Evolutionary conservation across 768 basidiomycete species (phyloP), one percentile per base, ranked within the genome.

Genomic region (Lactarius deliciosus): DNA sequence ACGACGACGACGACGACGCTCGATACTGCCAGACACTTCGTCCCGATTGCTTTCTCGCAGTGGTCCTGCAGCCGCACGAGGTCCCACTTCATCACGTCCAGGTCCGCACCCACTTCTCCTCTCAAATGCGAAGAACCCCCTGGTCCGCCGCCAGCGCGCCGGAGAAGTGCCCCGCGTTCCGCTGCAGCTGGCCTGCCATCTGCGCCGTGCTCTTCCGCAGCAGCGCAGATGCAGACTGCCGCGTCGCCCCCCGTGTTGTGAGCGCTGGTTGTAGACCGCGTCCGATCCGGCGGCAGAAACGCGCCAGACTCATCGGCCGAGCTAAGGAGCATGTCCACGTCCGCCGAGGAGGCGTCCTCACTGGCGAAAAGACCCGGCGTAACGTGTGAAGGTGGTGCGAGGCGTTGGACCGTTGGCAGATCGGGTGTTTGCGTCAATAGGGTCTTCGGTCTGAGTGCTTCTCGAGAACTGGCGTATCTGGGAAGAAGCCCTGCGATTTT

Each of bases 161-260:
- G 8, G 89, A 83, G 74, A 98, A 95, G 72, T 93, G 86, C 0
- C 87, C 74, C 0, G 92, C 88, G 71, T 96, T 96, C 30, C 85
- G 81, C 72, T 90, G 92, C 58, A 98, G 85, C 73, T 94, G 92
- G 20, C 86, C 80, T 1, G 94, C 92, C 95, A 98, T 96, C 64
- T 85, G 75, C 0, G 87, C 36, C 7, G 45, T 57, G 20, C 88
- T 83, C 65, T 85, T 83, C 71, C 85, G 81, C 28, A 84, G 76
- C 71, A 81, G 78, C 3, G 79, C 77, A 5, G 80, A 79, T 22
- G 72, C 71, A 20, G 75, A 70, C 8, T n/a, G 72, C 74, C 3
- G 72, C 69, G 1, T 75, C 64, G 11, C 76, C 68, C 69, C 28
- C 66, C 60, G 47, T 62, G 2, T 36, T 13, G 10, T 22, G n/a